phyloP scores from a whole-genome alignment of 306 rosid species.

The Sindora glabra region DNA sequence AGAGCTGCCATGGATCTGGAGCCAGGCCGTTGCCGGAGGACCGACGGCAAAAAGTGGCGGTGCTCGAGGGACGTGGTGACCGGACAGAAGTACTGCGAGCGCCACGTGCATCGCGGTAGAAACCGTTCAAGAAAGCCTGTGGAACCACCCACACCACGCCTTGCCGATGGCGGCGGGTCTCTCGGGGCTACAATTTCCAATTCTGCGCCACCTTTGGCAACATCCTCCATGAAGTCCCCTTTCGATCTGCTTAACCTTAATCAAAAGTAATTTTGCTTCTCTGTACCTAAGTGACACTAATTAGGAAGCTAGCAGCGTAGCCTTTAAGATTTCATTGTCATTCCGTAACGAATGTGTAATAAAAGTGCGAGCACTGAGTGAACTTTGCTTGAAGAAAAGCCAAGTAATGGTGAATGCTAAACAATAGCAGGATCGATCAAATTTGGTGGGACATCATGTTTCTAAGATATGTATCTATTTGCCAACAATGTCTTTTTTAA shows the following conservation, averaged over 20 bases:
- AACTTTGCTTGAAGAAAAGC: slow-evolving; percentile 1
- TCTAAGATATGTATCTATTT: background rate
- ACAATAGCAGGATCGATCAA: slow-evolving; percentile 7
- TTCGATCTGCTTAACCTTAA: slow-evolving; percentile 52
- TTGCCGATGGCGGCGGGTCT: background rate
- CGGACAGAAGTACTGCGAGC: slow-evolving; percentile 98
- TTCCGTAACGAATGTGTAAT: background rate
- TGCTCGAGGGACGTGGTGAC: slow-evolving; percentile 93
- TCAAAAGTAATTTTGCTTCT: slow-evolving; percentile 40
- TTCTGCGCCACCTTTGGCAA: slow-evolving; percentile 27
- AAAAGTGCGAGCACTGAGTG: background rate
- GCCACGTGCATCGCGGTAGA: slow-evolving; percentile 91
- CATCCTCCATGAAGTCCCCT: slow-evolving; percentile 46
- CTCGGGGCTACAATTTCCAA: slow-evolving; percentile 16
- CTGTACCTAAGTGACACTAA: background rate
- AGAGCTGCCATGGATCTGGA: slow-evolving; percentile 94
- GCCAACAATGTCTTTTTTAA: background rate
- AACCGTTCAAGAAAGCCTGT: slow-evolving; percentile 99
- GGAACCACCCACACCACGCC: slow-evolving; percentile 65
- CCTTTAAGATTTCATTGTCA: background rate
- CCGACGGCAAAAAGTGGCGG: slow-evolving; percentile 98
- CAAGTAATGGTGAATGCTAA: background rate
- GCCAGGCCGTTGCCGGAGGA: slow-evolving; percentile 93
- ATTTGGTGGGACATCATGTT: slow-evolving; percentile 10
- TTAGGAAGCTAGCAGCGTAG: background rate